Percentiles rank a stretch among this genome's conserved stretches.
Conservation (phyloP, 495 filamentous ascomycete species). For the Xanthoparmelia taractica region DNA sequence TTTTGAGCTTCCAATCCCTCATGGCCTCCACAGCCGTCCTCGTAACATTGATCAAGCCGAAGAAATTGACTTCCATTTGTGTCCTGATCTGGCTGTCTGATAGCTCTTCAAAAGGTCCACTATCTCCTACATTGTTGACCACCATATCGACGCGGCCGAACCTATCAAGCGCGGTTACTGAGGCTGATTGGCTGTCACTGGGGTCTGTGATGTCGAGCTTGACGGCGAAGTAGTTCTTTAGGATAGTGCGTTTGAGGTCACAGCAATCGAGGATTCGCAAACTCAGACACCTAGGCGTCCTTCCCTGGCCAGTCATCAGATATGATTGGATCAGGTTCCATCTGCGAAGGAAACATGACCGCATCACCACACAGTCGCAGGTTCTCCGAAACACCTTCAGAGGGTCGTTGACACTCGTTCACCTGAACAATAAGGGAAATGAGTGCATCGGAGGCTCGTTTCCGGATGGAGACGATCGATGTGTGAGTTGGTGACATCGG, state of each 20-base stretch:
- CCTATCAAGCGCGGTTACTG: conserved; percentile 26
- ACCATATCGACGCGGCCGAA: conserved; percentile 35
- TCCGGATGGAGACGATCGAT: too few relatives aligned
- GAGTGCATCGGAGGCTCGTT: background rate
- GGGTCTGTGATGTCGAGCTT: conserved; percentile 30
- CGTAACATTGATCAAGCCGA: conserved; percentile 31
- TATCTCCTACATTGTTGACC: conserved; percentile 37
- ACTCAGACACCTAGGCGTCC: background rate
- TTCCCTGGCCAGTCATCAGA: conserved; percentile 5
- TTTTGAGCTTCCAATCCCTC: conserved; percentile 34
- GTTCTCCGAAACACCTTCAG: too few relatives aligned
- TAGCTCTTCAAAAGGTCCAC: conserved; percentile 23
- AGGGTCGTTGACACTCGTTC: too few relatives aligned
- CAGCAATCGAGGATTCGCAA: background rate
- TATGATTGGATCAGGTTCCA: background rate
- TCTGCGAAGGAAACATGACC: too few relatives aligned
- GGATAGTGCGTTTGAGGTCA: too few relatives aligned
- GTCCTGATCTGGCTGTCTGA: conserved; percentile 20
- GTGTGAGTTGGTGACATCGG: too few relatives aligned
- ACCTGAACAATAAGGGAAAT: background rate
- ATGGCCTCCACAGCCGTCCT: conserved; percentile 37
- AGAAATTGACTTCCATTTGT: conserved; percentile 28
- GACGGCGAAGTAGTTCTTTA: conserved; percentile 24
- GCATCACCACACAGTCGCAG: too few relatives aligned
- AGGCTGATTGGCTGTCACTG: conserved; percentile 26